Evolutionary conservation across 257 asterid species (phyloP), one percentile per base, ranked within the genome.

Genomic region (Linaria vulgaris): DNA sequence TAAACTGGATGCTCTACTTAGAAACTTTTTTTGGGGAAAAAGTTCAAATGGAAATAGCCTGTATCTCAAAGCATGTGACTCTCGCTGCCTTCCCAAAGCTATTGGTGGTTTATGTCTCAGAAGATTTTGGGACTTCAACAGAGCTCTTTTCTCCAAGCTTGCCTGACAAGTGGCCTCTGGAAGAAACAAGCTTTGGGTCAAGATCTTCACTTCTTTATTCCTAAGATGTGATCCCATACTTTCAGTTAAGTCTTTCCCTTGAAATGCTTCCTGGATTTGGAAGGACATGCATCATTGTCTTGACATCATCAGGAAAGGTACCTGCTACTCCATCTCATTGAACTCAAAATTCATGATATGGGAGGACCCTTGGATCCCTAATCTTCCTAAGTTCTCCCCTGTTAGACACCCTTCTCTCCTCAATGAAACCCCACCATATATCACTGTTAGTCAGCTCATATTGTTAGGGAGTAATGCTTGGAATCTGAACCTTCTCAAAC

Each of bases 331-430:
- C 3, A 27, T 27, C 34, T 27, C 34, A 27, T 3, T 27, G 4
- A 0, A 22, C 3, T 51, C 16, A 21, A 6, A 25, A 0, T 0
- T 39, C 10, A 0, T 0, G 1, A 51, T 13, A 10, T 22, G 17
- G 57, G 16, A 21, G 0, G n/a, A 21, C 1, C 57, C 57, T 1
- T 51, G 37, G 37, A 23, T 51, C 12, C 16, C 37, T 2, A n/a
- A n/a, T n/a, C n/a, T n/a, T n/a, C n/a, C n/a, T n/a, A n/a, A n/a
- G n/a, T n/a, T n/a, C n/a, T n/a, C n/a, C n/a, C n/a, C n/a, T n/a
- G n/a, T 0, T 1, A n/a, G n/a, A n/a, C n/a, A n/a, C n/a, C n/a
- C n/a, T 5, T 0, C n/a, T 1, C 20, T 5, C 0, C 11, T 6
- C 0, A n/a, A n/a, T n/a, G n/a, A n/a, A n/a, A 0, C 9, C 16